Percentiles rank a stretch among this genome's conserved stretches.
These are phyloP conservation scores for Collybia sordida DNA, from an alignment of 768 basidiomycete genomes.

Conservation along the genomic window DNA sequence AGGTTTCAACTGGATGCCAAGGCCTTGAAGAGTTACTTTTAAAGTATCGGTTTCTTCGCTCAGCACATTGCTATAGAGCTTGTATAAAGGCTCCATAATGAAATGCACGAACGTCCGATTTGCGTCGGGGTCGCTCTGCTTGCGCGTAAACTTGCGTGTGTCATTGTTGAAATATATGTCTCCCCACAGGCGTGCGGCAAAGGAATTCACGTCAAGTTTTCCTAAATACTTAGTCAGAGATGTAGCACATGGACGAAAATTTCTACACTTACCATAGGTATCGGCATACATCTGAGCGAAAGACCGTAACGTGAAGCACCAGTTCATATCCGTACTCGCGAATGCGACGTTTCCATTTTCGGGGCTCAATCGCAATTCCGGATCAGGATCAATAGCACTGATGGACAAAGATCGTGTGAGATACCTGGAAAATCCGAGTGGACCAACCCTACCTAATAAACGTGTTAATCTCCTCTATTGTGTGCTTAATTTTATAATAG, in stretches of 20 bases:
- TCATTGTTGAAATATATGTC: slow-evolving; percentile 92
- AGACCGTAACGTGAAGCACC: slow-evolving; percentile 93
- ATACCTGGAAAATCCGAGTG: not conserved
- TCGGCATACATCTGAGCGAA: slow-evolving; percentile 97
- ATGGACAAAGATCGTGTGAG: slow-evolving; percentile 4
- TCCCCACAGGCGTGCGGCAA: slow-evolving; percentile 94
- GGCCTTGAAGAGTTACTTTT: slow-evolving; percentile 69
- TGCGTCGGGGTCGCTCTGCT: slow-evolving; percentile 75
- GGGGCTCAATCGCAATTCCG: slow-evolving; percentile 85
- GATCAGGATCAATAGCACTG: slow-evolving; percentile 85
- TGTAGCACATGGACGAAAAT: too few species aligned
- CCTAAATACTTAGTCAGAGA: slow-evolving; percentile 35
- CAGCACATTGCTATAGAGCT: slow-evolving; percentile 92
- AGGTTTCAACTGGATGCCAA: slow-evolving; percentile 87
- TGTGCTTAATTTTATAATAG: slow-evolving; percentile 99
- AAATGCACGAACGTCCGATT: slow-evolving; percentile 92
- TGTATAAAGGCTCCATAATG: slow-evolving; percentile 94
- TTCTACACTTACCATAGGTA: slow-evolving; percentile 64
- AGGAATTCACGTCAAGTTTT: slow-evolving; percentile 76
- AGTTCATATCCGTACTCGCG: slow-evolving; percentile 94
- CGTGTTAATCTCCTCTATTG: slow-evolving; percentile 97
- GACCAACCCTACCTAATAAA: slow-evolving; percentile 74
- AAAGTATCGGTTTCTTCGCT: slow-evolving; percentile 92
- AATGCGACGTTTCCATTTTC: slow-evolving; percentile 97
- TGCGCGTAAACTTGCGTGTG: slow-evolving; percentile 86